Percentiles rank a stretch among this genome's conserved stretches.
Conservation (phyloP, 2,329 filamentous ascomycete species). For the Fusarium decemcellulare region DNA sequence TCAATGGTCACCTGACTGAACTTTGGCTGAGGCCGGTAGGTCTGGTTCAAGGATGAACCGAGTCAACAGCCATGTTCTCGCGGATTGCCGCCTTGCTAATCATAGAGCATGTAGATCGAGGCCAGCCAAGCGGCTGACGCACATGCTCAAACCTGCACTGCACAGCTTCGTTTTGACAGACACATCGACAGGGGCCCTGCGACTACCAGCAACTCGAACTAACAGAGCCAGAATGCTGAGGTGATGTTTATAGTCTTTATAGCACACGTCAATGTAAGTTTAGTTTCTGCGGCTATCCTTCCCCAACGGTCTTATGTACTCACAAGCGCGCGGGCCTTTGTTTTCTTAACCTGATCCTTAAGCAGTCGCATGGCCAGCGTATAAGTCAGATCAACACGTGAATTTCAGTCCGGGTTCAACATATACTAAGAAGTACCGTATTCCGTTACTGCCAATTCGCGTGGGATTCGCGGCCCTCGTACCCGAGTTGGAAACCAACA, state of each 20-base stretch:
- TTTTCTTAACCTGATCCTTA: not conserved
- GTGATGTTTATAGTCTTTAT: not conserved
- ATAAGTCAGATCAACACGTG: no score
- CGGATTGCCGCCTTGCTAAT: not conserved
- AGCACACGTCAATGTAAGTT: not conserved
- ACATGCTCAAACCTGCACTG: constrained; percentile 2
- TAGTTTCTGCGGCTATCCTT: not conserved
- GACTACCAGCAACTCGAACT: not conserved
- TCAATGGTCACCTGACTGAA: constrained; percentile 28
- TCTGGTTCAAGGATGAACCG: not conserved
- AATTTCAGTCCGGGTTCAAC: no score
- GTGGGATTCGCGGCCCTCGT: no score
- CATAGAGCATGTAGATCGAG: not conserved
- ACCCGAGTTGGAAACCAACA: no score
- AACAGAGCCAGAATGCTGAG: not conserved
- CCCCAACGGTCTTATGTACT: no score
- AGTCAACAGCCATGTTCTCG: not conserved
- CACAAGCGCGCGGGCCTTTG: no score
- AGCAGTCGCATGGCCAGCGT: no score
- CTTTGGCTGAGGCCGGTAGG: not conserved
- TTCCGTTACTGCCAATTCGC: no score
- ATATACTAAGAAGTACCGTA: no score
- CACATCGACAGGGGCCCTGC: not conserved
- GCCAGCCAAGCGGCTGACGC: not conserved
- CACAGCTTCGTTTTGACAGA: not conserved